A percentile compares a stretch with the other conserved stretches of the same genome.
These are phyloP conservation scores for Lipomyces lipofer DNA, from an alignment of 805 yeast genomes.

Conservation along the genomic window DNA sequence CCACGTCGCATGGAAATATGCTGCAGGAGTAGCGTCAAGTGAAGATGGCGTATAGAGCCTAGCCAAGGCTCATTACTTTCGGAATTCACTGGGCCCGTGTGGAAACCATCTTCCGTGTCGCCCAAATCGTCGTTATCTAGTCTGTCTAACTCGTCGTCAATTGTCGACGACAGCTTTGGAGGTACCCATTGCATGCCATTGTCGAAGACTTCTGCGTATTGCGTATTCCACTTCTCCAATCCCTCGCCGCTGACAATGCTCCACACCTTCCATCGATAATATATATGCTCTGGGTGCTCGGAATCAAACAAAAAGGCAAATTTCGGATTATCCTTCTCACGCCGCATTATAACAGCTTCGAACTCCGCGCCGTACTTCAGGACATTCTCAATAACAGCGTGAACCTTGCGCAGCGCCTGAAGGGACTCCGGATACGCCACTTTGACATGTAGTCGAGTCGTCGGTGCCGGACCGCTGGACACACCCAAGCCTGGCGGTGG, in stretches of 20 bases:
- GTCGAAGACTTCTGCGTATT: slow-evolving; percentile 6
- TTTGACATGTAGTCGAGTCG: slow-evolving; percentile 1
- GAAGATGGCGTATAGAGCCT: slow-evolving; percentile 27
- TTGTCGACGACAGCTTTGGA: slow-evolving; percentile 14
- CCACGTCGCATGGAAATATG: slow-evolving; percentile 35
- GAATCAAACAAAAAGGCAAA: slow-evolving; percentile 36
- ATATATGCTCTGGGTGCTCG: slow-evolving; percentile 26
- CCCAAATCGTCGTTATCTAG: slow-evolving; percentile 25
- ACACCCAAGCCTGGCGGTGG: slow-evolving; percentile 16
- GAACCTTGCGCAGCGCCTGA: slow-evolving; percentile 26
- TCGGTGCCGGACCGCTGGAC: neutral
- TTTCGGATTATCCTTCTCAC: slow-evolving; percentile 30
- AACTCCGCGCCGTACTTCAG: slow-evolving; percentile 34
- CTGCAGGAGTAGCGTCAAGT: slow-evolving; percentile 33
- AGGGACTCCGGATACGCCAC: slow-evolving; percentile 26
- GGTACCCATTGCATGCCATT: slow-evolving; percentile 22
- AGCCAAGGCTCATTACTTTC: slow-evolving; percentile 21
- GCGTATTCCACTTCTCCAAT: slow-evolving; percentile 15
- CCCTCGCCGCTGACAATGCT: slow-evolving; percentile 24
- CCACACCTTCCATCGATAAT: slow-evolving; percentile 35
- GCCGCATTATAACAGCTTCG: slow-evolving; percentile 34
- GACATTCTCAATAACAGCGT: slow-evolving; percentile 34
- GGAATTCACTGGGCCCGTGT: slow-evolving; percentile 6
- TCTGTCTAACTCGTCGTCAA: slow-evolving; percentile 30
- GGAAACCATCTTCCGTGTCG: slow-evolving; percentile 8